Evolutionary conservation across 2,329 filamentous ascomycete genomes (phyloP), one percentile per base, ranked within the genome.

Genomic region (Ophiocordyceps camponoti-floridani): DNA sequence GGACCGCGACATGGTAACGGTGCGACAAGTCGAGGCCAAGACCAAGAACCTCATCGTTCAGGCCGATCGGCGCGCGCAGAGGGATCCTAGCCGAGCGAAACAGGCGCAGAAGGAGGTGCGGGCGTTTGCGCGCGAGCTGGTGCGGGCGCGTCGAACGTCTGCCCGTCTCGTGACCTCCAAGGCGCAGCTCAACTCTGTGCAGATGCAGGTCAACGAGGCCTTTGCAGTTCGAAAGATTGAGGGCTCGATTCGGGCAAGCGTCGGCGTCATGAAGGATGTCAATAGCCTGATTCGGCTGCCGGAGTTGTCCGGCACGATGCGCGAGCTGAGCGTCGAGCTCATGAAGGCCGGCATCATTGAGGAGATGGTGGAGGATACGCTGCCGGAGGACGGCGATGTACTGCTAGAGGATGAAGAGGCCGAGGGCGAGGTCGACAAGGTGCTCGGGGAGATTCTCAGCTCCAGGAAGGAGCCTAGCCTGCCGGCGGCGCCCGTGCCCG

Each of bases 191-290:
- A 79, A 81, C 58, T 89, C 82, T 52, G 89, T 98, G 40, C 82
- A 89, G 63, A 94, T 96, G 87, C 91, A 96, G 65, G 89, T 98
- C 57, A 86, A 88, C 57, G 89, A 96, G 66, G 88, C 91, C 1
- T 96, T 96, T 62, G 84, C 86, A 2, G 81, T 96, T 54, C 80
- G 86, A 53, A 94, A 94, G 70, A 96, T 98, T 50, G 88, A 96
- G 64, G 89, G 88, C 41, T 87, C 82, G 56, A 87, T 98, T 57
- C 75, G 77, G 52, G 81, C 83, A 40, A 85, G 80, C 53, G 88
- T 89, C 9, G 83, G 84, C 41, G 88, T 98, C 53, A 96, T 98
- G 91, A 89, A 88, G 64, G 87, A 96, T 60, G 86, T 98, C 47
- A 96, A 96, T 62, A 75, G 72, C 14, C 70, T 96, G 26, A 78